Conservation (phyloP, 2,329 filamentous ascomycete genomes). For the Fusarium vanettenii region DNA sequence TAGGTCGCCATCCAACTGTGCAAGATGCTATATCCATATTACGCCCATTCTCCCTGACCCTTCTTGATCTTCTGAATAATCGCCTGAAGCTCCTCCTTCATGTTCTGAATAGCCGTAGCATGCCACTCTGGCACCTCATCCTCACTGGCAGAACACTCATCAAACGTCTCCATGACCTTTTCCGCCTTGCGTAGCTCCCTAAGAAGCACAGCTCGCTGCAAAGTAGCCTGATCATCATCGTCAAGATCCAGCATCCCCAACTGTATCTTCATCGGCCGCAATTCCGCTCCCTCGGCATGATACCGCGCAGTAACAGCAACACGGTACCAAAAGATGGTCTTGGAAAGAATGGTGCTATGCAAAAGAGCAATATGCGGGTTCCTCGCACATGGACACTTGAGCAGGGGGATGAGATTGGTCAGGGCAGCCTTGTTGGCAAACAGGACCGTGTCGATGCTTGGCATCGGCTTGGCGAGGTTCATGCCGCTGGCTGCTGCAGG, state of each 20-base stretch:
- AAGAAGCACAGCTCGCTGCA: conserved; percentile 5
- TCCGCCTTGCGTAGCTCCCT: conserved; percentile 20
- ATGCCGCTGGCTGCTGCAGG: not conserved
- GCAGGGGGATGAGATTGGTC: conserved; percentile 10
- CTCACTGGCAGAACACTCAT: not conserved
- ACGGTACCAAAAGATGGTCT: conserved; percentile 26
- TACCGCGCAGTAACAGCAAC: conserved; percentile 7
- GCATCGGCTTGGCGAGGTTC: not conserved
- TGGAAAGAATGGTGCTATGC: conserved; percentile 28
- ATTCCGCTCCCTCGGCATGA: not conserved
- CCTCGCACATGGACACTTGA: conserved; percentile 8
- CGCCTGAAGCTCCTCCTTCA: conserved; percentile 18
- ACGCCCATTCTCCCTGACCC: not conserved
- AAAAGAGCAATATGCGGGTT: conserved; percentile 15
- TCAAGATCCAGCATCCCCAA: conserved; percentile 24
- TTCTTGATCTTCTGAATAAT: conserved; percentile 24
- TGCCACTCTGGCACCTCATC: conserved; percentile 5
- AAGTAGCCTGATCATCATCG: conserved; percentile 21
- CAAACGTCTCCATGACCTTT: conserved; percentile 19
- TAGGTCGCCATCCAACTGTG: not conserved
- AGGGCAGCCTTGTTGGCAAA: conserved; percentile 21
- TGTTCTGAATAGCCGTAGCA: conserved; percentile 6
- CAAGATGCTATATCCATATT: not conserved
- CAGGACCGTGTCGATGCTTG: conserved; percentile 25
- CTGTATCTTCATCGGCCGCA: conserved; percentile 26